phyloP scores from a whole-genome alignment of 2,329 filamentous ascomycete species.

The Phaeosphaeriaceae sp. region DNA sequence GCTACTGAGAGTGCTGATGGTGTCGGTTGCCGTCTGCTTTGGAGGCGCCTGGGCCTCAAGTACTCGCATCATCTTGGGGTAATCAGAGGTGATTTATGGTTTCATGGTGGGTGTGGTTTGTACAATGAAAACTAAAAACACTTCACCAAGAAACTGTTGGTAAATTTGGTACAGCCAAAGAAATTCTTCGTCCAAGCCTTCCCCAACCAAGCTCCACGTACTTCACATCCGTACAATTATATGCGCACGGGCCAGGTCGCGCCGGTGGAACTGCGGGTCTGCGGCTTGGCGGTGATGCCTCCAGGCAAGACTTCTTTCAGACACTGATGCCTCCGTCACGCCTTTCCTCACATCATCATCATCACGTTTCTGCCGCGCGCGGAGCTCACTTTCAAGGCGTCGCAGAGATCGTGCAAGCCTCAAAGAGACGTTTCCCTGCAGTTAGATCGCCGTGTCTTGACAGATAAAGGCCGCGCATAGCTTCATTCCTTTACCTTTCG shows the following conservation, averaged over 20 bases:
- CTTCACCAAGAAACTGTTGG: background rate
- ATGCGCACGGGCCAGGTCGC: conserved; percentile 16
- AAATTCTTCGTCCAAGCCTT: background rate
- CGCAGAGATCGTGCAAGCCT: background rate
- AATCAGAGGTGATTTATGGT: conserved; percentile 15
- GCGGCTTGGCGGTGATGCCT: conserved; percentile 19
- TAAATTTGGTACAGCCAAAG: background rate
- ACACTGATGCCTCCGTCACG: conserved; percentile 3
- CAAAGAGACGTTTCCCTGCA: background rate
- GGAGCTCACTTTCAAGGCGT: background rate
- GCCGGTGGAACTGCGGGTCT: conserved; percentile 26
- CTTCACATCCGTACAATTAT: conserved; percentile 10
- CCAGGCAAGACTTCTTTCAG: conserved; percentile 11
- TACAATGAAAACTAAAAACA: background rate
- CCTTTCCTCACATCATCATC: conserved; percentile 12
- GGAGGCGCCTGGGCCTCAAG: conserved; percentile 78
- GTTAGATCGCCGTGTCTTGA: conserved; percentile 7
- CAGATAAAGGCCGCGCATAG: conserved; percentile 6
- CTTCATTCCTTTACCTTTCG: conserved; percentile 3
- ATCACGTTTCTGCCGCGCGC: conserved; percentile 1
- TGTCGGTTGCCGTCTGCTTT: conserved; percentile 94
- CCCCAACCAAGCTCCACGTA: conserved; percentile 24
- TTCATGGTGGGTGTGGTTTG: conserved; percentile 18
- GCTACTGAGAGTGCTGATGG: conserved; percentile 86
- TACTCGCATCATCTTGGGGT: conserved; percentile 57